phyloP scores from a whole-genome alignment of 257 asterid species.

The Solanum peruvianum region DNA sequence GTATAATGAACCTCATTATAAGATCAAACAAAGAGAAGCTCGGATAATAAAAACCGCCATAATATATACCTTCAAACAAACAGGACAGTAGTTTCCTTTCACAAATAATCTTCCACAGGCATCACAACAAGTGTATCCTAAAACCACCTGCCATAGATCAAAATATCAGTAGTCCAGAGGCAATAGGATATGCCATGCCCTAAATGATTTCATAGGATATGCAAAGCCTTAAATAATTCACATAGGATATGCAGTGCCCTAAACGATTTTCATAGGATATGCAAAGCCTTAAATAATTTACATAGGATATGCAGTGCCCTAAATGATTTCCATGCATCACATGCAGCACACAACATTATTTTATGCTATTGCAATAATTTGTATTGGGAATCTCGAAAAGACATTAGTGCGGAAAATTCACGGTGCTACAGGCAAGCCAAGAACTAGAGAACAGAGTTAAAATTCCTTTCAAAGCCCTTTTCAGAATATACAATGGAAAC shows the following conservation, averaged over 20 bases:
- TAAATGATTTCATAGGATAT: not conserved
- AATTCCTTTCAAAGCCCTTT: not conserved
- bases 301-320: not conserved
- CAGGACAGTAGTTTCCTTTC: conserved; percentile 94
- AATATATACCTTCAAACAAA: conserved; percentile 71
- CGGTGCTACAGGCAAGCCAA: not conserved
- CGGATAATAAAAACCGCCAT: not conserved
- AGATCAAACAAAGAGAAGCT: not conserved
- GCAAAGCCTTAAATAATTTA: not conserved
- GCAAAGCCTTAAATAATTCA: not conserved
- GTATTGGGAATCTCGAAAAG: not conserved
- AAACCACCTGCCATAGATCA: conserved; percentile 68
- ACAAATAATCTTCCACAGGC: conserved; percentile 96
- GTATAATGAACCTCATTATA: not conserved
- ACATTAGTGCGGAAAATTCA: not conserved
- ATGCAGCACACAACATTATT: not conserved
- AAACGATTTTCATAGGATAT: not conserved
- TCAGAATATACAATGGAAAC: not conserved
- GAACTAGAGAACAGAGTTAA: not conserved
- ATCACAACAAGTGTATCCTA: conserved; percentile 97
- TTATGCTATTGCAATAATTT: not conserved
- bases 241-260: not conserved
- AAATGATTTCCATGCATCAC: not conserved
- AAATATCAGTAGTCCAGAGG: not conserved
- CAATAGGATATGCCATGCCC: not conserved